phyloP scores from a whole-genome alignment of 148 eudicot species.

The Cornus florida region DNA sequence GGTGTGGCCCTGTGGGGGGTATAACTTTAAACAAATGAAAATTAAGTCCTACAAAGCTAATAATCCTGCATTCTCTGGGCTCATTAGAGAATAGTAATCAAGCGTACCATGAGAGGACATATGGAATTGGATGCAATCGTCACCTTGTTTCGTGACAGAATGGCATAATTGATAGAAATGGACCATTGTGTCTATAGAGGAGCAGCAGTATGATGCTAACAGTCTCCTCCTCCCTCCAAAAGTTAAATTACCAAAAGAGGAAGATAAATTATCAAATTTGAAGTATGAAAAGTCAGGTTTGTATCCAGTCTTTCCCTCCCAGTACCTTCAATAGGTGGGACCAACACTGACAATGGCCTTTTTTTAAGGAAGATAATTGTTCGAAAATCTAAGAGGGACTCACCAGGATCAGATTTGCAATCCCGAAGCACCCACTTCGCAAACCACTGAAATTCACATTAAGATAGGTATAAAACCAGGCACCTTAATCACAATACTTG shows the following conservation, averaged over 20 bases:
- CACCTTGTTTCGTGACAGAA: too few species aligned
- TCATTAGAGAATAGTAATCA: too few species aligned
- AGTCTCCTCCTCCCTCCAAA: background rate
- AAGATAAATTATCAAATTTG: background rate
- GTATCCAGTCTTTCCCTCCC: too few species aligned
- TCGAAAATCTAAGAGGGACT: conserved; percentile 17
- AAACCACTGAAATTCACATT: conserved; percentile 41
- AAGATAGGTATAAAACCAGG: background rate
- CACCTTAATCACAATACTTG: background rate
- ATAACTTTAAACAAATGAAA: too few species aligned
- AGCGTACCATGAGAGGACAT: too few species aligned
- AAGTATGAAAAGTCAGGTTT: too few species aligned
- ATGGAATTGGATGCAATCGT: too few species aligned
- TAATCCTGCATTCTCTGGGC: too few species aligned
- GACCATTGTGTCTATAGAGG: background rate
- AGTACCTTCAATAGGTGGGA: too few species aligned
- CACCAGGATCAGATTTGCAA: conserved; percentile 47
- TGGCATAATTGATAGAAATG: background rate
- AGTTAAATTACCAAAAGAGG: background rate
- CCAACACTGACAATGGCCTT: too few species aligned
- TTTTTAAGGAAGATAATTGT: background rate
- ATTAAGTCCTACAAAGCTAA: too few species aligned
- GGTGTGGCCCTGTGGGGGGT: too few species aligned
- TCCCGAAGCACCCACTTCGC: conserved; percentile 50
- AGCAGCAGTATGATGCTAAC: background rate